Evolutionary conservation across 768 basidiomycete species (phyloP).

Genomic region (Chalciporus sphaerocephalus): DNA sequence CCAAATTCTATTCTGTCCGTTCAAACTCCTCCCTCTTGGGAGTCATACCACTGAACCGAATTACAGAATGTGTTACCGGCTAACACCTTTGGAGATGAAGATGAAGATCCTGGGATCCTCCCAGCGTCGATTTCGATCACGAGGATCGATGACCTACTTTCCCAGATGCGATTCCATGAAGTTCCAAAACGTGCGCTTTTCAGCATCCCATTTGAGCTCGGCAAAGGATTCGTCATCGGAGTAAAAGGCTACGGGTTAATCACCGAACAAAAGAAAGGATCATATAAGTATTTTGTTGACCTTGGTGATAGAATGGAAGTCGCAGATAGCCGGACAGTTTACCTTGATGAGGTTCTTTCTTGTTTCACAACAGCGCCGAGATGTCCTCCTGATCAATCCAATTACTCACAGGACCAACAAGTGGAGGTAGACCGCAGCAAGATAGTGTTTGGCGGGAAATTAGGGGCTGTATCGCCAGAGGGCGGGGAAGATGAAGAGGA

Average conservation of each 20-base stretch:
- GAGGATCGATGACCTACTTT: constrained; percentile 71
- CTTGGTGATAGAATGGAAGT: constrained; percentile 75
- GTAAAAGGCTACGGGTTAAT: constrained; percentile 88
- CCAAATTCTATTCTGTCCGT: constrained; percentile 76
- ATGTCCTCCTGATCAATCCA: constrained; percentile 5
- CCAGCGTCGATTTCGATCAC: constrained; percentile 71
- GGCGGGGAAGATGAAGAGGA: constrained; percentile 35
- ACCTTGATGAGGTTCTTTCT: constrained; percentile 60
- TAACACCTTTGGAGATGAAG: constrained; percentile 44
- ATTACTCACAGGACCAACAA: constrained; percentile 23
- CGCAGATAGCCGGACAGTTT: constrained; percentile 62
- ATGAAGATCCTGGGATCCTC: constrained; percentile 48
- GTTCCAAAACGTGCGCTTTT: constrained; percentile 80
- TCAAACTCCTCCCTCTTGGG: neutral
- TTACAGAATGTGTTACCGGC: constrained; percentile 57
- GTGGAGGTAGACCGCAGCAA: constrained; percentile 25
- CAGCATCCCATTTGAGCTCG: constrained; percentile 76
- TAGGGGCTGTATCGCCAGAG: constrained; percentile 36
- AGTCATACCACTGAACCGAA: constrained; percentile 6
- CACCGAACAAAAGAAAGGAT: constrained; percentile 81
- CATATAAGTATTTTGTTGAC: constrained; percentile 80
- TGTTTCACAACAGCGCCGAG: neutral
- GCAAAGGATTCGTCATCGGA: constrained; percentile 68
- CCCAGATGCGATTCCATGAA: constrained; percentile 79
- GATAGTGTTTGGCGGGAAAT: constrained; percentile 30